Percentiles rank a stretch among this genome's conserved stretches.
phyloP scores from a whole-genome alignment of 768 basidiomycete genomes.

The Inosperma sp. region DNA sequence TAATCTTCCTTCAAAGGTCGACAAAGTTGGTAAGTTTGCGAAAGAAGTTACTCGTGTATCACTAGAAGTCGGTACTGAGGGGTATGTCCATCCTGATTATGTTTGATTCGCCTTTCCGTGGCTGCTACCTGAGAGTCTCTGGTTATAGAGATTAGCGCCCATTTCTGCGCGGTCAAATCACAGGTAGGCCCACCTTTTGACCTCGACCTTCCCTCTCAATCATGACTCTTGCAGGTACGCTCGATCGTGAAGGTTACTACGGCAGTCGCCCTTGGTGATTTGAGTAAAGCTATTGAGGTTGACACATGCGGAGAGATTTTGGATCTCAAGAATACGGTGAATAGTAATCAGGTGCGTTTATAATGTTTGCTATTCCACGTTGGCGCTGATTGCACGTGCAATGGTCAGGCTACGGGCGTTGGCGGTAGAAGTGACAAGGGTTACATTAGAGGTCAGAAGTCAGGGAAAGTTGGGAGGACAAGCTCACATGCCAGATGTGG shows the following conservation, averaged over 20 bases:
- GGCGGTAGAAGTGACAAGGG: slow-evolving; percentile 78
- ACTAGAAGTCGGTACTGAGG: slow-evolving; percentile 81
- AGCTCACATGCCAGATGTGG: slow-evolving; percentile 81
- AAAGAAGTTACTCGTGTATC: slow-evolving; percentile 83
- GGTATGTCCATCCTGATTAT: slow-evolving; percentile 32
- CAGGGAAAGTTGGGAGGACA: slow-evolving; percentile 88
- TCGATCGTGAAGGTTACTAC: slow-evolving; percentile 90
- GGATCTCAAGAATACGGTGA: slow-evolving; percentile 66
- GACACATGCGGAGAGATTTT: slow-evolving; percentile 87
- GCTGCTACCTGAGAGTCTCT: neutral
- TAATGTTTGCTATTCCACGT: neutral
- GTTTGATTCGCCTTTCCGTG: slow-evolving; percentile 2
- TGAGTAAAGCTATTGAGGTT: slow-evolving; percentile 88
- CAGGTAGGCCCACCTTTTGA: slow-evolving; percentile 37
- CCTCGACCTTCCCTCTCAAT: neutral
- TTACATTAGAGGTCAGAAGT: slow-evolving; percentile 80
- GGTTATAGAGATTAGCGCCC: slow-evolving; percentile 2
- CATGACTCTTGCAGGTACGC: slow-evolving; percentile 47
- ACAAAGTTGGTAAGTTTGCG: slow-evolving; percentile 78
- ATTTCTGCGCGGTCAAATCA: slow-evolving; percentile 45
- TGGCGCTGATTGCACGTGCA: neutral
- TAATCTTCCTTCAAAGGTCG: slow-evolving; percentile 25
- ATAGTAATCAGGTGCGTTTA: slow-evolving; percentile 45
- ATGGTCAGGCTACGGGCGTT: slow-evolving; percentile 48
- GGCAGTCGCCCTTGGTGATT: slow-evolving; percentile 87